A percentile compares a stretch with the other conserved stretches of the same genome.
Evolutionary conservation across 1,284 basidiomycete genomes (phyloP).

Genomic region (Papiliotrema fonsecae): DNA sequence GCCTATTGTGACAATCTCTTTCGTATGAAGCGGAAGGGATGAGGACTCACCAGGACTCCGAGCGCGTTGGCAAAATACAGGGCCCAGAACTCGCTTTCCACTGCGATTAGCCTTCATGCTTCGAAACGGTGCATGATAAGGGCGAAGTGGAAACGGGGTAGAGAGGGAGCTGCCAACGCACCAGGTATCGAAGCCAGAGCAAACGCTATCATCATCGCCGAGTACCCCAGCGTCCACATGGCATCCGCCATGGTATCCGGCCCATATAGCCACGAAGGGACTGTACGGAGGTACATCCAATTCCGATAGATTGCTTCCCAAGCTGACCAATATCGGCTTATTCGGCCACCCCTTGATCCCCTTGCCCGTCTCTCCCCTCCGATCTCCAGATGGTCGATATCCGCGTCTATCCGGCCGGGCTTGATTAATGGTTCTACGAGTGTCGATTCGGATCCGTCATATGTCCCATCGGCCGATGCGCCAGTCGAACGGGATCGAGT

Average conservation of each 20-base stretch:
- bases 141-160: no score
- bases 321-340: background rate
- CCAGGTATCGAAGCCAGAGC: constrained; percentile 6
- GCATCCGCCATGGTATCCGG: constrained; percentile 27
- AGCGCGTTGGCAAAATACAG: constrained; percentile 23
- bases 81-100: constrained; percentile 7
- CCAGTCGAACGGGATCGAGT: no score
- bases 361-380: background rate
- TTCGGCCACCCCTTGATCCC: background rate
- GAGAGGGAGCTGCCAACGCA: background rate
- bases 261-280: constrained; percentile 30
- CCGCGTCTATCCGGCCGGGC: no score
- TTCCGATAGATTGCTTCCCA: constrained; percentile 9
- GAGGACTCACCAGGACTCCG: constrained; percentile 25
- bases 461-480: no score
- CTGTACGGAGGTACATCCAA: constrained; percentile 18
- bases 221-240: constrained; percentile 20
- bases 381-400: no score
- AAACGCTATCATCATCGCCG: constrained; percentile 12
- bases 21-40: no score
- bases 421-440: no score
- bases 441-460: no score
- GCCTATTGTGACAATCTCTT: background rate
- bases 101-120: constrained; percentile 6
- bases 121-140: no score